phyloP scores from a whole-genome alignment of 2,329 filamentous ascomycete species.

The Diaporthe capsici region DNA sequence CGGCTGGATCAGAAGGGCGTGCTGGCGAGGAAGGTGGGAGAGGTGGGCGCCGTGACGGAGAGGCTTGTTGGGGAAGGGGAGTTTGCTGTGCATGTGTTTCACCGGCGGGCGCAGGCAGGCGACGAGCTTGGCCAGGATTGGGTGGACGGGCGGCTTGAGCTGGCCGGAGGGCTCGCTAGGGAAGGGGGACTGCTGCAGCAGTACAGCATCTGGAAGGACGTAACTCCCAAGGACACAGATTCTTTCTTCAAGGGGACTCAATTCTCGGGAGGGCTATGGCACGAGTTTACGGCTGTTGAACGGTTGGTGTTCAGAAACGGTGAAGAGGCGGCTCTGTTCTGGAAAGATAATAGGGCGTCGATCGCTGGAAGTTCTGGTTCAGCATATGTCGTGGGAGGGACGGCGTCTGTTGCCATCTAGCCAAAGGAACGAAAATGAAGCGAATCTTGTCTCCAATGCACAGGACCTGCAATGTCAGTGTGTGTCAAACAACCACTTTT shows the following conservation, averaged over 20 bases:
- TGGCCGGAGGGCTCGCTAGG: neutral
- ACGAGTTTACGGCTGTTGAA: neutral
- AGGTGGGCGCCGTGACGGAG: neutral
- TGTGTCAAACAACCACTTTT: too few species aligned
- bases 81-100: conserved; percentile 10
- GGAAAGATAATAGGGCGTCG: neutral
- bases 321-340: neutral
- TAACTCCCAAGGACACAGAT: neutral
- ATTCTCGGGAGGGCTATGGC: neutral
- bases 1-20: conserved; percentile 13
- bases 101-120: neutral
- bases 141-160: neutral
- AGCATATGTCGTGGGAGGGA: neutral
- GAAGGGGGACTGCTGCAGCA: neutral
- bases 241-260: neutral
- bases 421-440: neutral
- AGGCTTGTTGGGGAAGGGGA: conserved; percentile 2
- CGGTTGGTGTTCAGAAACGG: neutral
- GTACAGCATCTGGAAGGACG: conserved; percentile 8
- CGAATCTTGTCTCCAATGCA: neutral
- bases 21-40: conserved; percentile 14
- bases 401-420: neutral
- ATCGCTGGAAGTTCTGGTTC: neutral
- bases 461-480: too few species aligned
- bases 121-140: neutral